Evolutionary conservation across 257 asterid genomes (phyloP), one percentile per base, ranked within the genome.

Genomic region (Knoxia roxburghii): DNA sequence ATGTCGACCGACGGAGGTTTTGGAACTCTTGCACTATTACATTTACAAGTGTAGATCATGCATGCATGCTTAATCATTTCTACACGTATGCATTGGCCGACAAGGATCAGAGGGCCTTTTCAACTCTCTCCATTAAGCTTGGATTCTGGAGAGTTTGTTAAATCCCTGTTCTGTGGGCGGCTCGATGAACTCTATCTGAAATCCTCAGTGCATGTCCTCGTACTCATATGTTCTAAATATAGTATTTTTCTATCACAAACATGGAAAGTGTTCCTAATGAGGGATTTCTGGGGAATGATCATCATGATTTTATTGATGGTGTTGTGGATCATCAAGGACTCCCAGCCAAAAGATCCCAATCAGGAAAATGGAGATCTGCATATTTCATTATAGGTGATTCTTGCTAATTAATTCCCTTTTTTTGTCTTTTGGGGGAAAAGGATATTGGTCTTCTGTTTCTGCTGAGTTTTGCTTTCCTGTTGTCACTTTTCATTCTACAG

Each of bases 331-430:
- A 39, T 61, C 50, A 61, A 21, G 67, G 67, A 10, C 32, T 61
- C 33, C 67, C 51, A 9, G 67, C 67, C 0, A 39, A 61, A 61
- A 39, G 67, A 61, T 61, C 67, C 67, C 33, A 40, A 6, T 37
- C 51, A 23, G 67, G 67, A 23, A 61, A 39, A 61, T 61, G 67
- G 67, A 61, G 35, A 61, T 61, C 67, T n/a, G 52, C 67, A n/a
- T 61, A 61, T 40, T 61, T 61, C 52, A 39, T 61, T 13, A 61
- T 61, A 61, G 67, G 67, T 61, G 67, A 61, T 43, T 14, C 14
- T n/a, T n/a, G n/a, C n/a, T 15, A 32, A 30, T 55, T 5, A 15
- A 13, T 12, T 6, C 51, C 51, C 5, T 37, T 37, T 37, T 37
- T 37, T 37, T 37, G 4, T n/a, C n/a, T n/a, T n/a, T n/a, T n/a